Percentiles rank a stretch among this genome's conserved stretches.
phyloP scores from a whole-genome alignment of 2,329 filamentous ascomycete species.

The Ploettnerulaceae sp. region DNA sequence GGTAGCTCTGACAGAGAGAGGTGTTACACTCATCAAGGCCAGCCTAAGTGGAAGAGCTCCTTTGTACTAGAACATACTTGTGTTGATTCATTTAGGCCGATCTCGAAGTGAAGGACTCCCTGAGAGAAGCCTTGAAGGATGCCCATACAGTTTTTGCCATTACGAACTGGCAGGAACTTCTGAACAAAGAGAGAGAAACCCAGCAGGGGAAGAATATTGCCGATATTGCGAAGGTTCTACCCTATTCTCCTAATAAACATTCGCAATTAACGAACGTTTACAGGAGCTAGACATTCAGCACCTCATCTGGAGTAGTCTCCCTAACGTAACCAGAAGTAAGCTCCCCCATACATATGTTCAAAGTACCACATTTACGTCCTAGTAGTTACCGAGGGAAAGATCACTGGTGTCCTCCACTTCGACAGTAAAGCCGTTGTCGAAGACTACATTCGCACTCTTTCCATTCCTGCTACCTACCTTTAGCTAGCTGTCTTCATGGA shows the following conservation, averaged over 20 bases:
- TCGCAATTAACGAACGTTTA: conserved; percentile 9
- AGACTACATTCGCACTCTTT: conserved; percentile 29
- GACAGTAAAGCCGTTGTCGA: conserved; percentile 35
- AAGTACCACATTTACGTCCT: not conserved
- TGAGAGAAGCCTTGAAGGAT: conserved; percentile 29
- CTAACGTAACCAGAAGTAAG: conserved; percentile 37
- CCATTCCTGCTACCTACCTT: conserved; percentile 43
- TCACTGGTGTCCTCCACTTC: conserved; percentile 36
- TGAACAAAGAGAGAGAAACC: conserved; percentile 30
- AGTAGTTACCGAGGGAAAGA: conserved; percentile 36
- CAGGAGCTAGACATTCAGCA: conserved; percentile 38
- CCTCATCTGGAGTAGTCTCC: conserved; percentile 41
- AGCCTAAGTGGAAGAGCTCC: not conserved
- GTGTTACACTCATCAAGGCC: conserved; percentile 39
- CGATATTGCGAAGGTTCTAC: conserved; percentile 35
- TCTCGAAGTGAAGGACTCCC: conserved; percentile 37
- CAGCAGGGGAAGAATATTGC: conserved; percentile 35
- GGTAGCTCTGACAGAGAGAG: conserved; percentile 36
- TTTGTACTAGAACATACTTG: not conserved
- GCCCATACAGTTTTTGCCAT: conserved; percentile 24
- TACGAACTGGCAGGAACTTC: conserved; percentile 27
- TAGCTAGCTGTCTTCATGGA: conserved; percentile 42
- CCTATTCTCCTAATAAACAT: not conserved
- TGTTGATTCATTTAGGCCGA: conserved; percentile 30
- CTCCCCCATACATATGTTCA: not conserved